Evolutionary conservation across 495 filamentous ascomycete species (phyloP), one percentile per base, ranked within the genome.

Genomic region (Diplogelasinospora grovesii): DNA sequence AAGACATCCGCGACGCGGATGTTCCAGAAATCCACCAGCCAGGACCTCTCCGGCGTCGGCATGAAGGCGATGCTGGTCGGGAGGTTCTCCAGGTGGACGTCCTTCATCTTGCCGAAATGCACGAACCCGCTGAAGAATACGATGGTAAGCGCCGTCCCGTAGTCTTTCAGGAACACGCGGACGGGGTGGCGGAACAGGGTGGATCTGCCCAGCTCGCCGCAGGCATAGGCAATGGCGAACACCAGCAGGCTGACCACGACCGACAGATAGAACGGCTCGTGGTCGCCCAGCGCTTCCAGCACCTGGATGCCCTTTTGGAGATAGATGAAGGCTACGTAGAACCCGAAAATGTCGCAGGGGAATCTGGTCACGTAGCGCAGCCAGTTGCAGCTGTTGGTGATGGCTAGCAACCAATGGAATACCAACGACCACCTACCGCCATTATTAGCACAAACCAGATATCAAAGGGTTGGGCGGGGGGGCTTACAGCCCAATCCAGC

Each of bases 11-110:
- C 74, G 16, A 84, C 74, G 18, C 65, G 61, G 31, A 95, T 75
- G 46, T 90, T 75, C 90, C 90, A 96, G 60, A 97, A 95, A 48
- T 77, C 65, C 6, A 97, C 75, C 37, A 96, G 72, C 90, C 90
- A 97, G 7, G 70, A 67, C 5, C 89, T 74, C 48, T 86, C 78
- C 1, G 64, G 15, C 0, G 90, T 95, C 2, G 90, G 89, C 48
- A 78, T 82, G 69, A 95, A 97, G 1, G 89, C 78, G 38, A 73
- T 79, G 47, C 76, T 79, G 3, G 78, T 86, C 1, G 85, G 85
- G 30, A 92, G 59, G 6, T 69, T 78, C 38, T 77, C 69, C 3
- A 89, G 66, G 13, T 74, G 56, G 13, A 93, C 69, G 20, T 72
- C 62, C 22, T 56, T 58, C 83, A 93, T 87, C 47, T 81, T 81